Conservation (phyloP, 2,329 filamentous ascomycete species). For the Aspergillus chevalieri region DNA sequence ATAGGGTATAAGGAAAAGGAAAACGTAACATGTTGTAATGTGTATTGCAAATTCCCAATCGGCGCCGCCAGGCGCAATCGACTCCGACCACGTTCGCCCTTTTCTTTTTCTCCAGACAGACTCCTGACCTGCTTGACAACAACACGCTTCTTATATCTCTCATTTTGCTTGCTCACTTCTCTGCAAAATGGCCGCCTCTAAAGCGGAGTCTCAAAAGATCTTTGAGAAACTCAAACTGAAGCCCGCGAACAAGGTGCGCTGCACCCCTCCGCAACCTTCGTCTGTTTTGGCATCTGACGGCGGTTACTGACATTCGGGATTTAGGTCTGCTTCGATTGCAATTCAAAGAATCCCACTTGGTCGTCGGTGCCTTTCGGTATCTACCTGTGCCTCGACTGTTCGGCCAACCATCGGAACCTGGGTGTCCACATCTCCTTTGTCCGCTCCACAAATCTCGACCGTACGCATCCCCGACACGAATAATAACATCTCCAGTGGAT, state of each 20-base stretch:
- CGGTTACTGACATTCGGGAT: conserved; percentile 7
- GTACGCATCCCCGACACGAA: conserved; percentile 53
- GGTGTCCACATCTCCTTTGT: conserved; percentile 99
- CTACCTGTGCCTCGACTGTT: conserved; percentile 97
- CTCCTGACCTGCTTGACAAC: conserved; percentile 1
- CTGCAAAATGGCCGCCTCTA: conserved; percentile 63
- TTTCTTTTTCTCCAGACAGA: conserved; percentile 5
- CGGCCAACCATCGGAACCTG: conserved; percentile 91
- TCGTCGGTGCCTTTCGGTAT: conserved; percentile 95
- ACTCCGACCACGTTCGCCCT: conserved; percentile 34
- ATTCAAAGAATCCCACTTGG: conserved; percentile 97
- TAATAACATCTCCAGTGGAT: neutral
- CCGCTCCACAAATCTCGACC: conserved; percentile 94
- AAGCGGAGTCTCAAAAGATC: conserved; percentile 92
- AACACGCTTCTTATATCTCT: conserved; percentile 1
- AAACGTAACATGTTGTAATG: no score
- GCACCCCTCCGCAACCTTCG: conserved; percentile 19
- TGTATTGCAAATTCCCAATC: conserved; percentile 15
- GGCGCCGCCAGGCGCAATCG: conserved; percentile 15
- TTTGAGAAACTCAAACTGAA: conserved; percentile 97
- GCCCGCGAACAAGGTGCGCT: conserved; percentile 80
- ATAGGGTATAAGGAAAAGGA: no score
- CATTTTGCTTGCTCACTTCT: conserved; percentile 4
- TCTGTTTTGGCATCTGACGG: neutral
- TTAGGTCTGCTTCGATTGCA: conserved; percentile 96